Conservation (phyloP, 2,329 filamentous ascomycete species). For the Zasmidium citrigriseum region DNA sequence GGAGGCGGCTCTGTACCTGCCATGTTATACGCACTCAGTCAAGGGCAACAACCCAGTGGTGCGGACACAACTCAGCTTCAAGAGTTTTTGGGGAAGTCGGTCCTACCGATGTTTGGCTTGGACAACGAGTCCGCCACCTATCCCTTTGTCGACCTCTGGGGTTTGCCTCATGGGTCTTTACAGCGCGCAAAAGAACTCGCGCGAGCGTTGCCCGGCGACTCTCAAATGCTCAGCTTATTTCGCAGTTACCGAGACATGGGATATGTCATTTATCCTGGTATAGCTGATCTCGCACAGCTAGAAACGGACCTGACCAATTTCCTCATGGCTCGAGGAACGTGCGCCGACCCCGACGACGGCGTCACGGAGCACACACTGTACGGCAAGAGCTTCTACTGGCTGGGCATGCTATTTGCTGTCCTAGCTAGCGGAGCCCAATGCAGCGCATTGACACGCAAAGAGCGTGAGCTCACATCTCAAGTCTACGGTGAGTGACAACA, state of each 20-base stretch:
- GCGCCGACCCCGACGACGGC: slow-evolving; percentile 41
- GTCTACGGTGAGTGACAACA: slow-evolving; percentile 58
- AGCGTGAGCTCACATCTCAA: slow-evolving; percentile 63
- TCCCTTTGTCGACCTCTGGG: slow-evolving; percentile 66
- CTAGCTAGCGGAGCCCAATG: slow-evolving; percentile 65
- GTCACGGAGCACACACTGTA: slow-evolving; percentile 58
- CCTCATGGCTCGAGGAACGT: slow-evolving; percentile 52
- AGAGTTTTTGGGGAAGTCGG: slow-evolving; percentile 61
- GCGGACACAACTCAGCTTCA: slow-evolving; percentile 54
- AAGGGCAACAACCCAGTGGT: slow-evolving; percentile 38
- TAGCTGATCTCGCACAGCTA: slow-evolving; percentile 58
- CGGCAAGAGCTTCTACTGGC: slow-evolving; percentile 59
- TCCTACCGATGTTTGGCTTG: slow-evolving; percentile 62
- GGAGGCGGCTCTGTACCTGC: slow-evolving; percentile 64
- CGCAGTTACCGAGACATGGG: slow-evolving; percentile 59
- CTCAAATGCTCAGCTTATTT: slow-evolving; percentile 60
- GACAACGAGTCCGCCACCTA: slow-evolving; percentile 67
- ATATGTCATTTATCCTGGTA: slow-evolving; percentile 61
- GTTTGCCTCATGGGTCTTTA: slow-evolving; percentile 58
- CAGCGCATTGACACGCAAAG: slow-evolving; percentile 58
- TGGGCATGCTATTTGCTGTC: slow-evolving; percentile 62
- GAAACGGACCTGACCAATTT: slow-evolving; percentile 57
- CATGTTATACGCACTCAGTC: slow-evolving; percentile 55
- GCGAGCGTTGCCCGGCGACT: slow-evolving; percentile 59
- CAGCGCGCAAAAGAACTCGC: slow-evolving; percentile 60